phyloP scores from a whole-genome alignment of 352 stramenopile genomes.

The Phytopythium helicoides region DNA sequence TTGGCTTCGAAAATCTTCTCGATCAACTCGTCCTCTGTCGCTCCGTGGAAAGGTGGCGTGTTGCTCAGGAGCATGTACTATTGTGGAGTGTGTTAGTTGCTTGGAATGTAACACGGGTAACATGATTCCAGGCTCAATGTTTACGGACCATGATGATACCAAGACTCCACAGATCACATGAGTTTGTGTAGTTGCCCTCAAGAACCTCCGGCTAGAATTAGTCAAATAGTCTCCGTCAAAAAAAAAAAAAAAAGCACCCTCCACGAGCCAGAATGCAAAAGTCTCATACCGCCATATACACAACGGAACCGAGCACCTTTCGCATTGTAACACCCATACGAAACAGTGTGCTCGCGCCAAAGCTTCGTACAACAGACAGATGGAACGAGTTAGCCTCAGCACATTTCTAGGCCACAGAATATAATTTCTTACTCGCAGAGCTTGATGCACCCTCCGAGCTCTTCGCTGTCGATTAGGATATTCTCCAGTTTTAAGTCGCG shows the following conservation, averaged over 20 bases:
- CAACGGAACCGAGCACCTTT: conserved; percentile 72
- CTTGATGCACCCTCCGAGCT: conserved; percentile 57
- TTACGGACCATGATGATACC: conserved; percentile 71
- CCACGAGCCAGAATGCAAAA: no score
- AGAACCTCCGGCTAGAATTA: conserved; percentile 52
- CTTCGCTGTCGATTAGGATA: conserved; percentile 62
- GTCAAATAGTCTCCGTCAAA: conserved; percentile 1
- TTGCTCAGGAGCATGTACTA: conserved; percentile 87
- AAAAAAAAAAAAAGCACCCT: conserved; percentile 1
- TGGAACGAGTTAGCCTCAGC: no score
- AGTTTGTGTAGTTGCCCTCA: conserved; percentile 68
- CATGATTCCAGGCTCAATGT: no score
- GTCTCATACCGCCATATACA: conserved; percentile 86
- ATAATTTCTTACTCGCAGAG: conserved; percentile 72
- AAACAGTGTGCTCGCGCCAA: conserved; percentile 77
- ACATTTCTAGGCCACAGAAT: no score
- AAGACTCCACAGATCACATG: conserved; percentile 82
- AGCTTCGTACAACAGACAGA: conserved; percentile 25
- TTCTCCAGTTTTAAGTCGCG: conserved; percentile 83
- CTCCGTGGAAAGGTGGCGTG: conserved; percentile 60
- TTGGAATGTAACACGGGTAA: no score
- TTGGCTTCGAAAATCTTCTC: conserved; percentile 74
- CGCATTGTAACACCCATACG: conserved; percentile 75
- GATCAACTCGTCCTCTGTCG: conserved; percentile 69
- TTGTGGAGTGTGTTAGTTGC: neutral